A percentile compares a stretch with the other conserved stretches of the same genome.
These are phyloP conservation scores for Coemansia sp. DNA, from an alignment of 192 early-diverging fungal species.

Conservation along the genomic window DNA sequence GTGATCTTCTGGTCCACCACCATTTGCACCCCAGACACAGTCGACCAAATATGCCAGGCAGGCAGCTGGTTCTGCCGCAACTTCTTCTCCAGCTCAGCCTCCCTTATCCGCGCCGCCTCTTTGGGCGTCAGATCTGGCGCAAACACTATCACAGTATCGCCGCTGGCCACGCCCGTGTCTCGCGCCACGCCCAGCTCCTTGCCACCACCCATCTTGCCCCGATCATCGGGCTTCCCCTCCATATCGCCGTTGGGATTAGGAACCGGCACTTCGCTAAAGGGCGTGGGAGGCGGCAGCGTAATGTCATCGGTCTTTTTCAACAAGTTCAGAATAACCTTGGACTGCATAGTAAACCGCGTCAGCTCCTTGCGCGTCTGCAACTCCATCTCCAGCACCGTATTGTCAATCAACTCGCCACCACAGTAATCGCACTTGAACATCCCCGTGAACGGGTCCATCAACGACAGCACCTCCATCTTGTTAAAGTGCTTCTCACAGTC, in stretches of 20 bases:
- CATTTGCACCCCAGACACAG: constrained; percentile 63
- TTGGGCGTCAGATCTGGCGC: constrained; percentile 64
- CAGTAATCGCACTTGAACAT: constrained; percentile 67
- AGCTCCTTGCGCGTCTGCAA: constrained; percentile 57
- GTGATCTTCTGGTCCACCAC: constrained; percentile 41
- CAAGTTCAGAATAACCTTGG: constrained; percentile 68
- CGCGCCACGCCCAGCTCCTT: constrained; percentile 65
- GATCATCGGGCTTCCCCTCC: constrained; percentile 34
- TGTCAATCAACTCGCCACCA: constrained; percentile 57
- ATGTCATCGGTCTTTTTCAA: constrained; percentile 70
- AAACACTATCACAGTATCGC: constrained; percentile 72
- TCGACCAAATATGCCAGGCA: constrained; percentile 75
- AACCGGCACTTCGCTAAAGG: constrained; percentile 51
- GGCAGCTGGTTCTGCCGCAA: constrained; percentile 75
- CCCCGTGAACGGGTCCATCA: constrained; percentile 45
- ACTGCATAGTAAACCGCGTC: constrained; percentile 67
- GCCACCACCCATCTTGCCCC: constrained; percentile 47
- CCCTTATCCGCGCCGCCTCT: constrained; percentile 63
- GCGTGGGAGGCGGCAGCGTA: constrained; percentile 60
- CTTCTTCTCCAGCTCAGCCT: constrained; percentile 65
- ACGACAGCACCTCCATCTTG: constrained; percentile 59
- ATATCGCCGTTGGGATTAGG: constrained; percentile 34
- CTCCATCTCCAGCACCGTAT: constrained; percentile 62
- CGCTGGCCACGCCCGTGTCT: constrained; percentile 62
- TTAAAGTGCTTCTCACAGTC: constrained; percentile 61